Percentiles rank a stretch among this genome's conserved stretches.
phyloP scores from a whole-genome alignment of 352 stramenopile genomes.

The Phytopythium helicoides region DNA sequence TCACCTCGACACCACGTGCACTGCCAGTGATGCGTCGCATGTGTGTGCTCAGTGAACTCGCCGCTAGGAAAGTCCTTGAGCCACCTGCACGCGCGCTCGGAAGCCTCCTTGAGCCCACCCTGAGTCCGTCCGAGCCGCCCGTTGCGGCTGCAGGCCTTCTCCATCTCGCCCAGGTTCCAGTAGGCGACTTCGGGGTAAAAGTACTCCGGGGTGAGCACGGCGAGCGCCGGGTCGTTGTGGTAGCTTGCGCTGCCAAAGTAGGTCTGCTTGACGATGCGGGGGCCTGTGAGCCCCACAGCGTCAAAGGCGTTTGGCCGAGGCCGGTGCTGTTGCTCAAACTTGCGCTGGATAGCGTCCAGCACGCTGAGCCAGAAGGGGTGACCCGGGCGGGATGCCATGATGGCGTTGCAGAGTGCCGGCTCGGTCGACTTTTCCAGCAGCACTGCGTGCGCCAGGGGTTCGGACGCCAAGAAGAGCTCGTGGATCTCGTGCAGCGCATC shows the following conservation, averaged over 20 bases:
- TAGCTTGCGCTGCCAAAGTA: slow-evolving; percentile 14
- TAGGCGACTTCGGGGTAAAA: slow-evolving; percentile 58
- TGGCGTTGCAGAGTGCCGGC: slow-evolving; percentile 44
- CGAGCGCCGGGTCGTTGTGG: slow-evolving; percentile 8
- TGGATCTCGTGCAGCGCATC: slow-evolving; percentile 26
- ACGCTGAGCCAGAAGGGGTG: slow-evolving; percentile 54
- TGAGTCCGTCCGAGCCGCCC: background rate
- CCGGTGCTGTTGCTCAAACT: slow-evolving; percentile 20
- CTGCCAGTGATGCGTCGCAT: slow-evolving; percentile 54
- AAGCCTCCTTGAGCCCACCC: slow-evolving; percentile 9
- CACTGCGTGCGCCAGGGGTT: slow-evolving; percentile 38
- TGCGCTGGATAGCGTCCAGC: slow-evolving; percentile 41
- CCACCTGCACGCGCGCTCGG: slow-evolving; percentile 35
- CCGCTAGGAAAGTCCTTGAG: slow-evolving; percentile 34
- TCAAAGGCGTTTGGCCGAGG: slow-evolving; percentile 15
- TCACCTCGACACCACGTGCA: slow-evolving; percentile 56
- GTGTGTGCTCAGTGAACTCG: slow-evolving; percentile 41
- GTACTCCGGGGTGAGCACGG: slow-evolving; percentile 33
- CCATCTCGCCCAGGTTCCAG: slow-evolving; percentile 45
- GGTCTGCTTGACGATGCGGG: slow-evolving; percentile 43
- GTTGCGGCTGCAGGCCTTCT: slow-evolving; percentile 17
- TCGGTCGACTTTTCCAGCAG: slow-evolving; percentile 34
- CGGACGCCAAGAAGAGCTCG: slow-evolving; percentile 44
- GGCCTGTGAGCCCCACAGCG: slow-evolving; percentile 43
- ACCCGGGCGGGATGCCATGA: slow-evolving; percentile 46